Evolutionary conservation across 805 yeast species (phyloP), one percentile per base, ranked within the genome.

Genomic region (Diddensiella transvaalensis): DNA sequence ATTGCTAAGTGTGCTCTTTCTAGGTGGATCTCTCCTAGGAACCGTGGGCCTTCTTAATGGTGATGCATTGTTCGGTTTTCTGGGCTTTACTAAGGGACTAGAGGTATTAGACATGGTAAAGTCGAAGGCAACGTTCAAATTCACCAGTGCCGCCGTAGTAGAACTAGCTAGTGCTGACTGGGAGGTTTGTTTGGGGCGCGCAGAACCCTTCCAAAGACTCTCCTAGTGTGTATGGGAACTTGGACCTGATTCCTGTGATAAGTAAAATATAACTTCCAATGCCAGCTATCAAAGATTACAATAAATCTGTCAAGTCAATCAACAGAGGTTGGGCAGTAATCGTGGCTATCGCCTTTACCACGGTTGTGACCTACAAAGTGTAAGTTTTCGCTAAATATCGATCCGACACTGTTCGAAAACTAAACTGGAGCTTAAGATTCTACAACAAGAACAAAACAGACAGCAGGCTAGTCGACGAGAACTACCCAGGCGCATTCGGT

Each of bases 251-350:
- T n/a, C n/a, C n/a, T n/a, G n/a, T n/a, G n/a, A n/a, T n/a, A n/a
- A n/a, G n/a, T n/a, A n/a, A n/a, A n/a, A n/a, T n/a, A n/a, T n/a
- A n/a, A n/a, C n/a, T n/a, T n/a, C n/a, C n/a, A n/a, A n/a, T n/a
- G n/a, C n/a, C n/a, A n/a, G n/a, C n/a, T n/a, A n/a, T n/a, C n/a
- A n/a, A n/a, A n/a, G n/a, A n/a, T n/a, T n/a, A n/a, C n/a, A 44
- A 37, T 19, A 40, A 11, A 24, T 46, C 40, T n/a, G 32, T 49
- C 36, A 24, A 42, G 50, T 39, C 44, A n/a, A 60, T 64, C 49
- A 64, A 64, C 56, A 50, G 54, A 21, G 65, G 66, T 8, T 63
- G 68, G 66, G 58, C 60, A 13, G 46, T 57, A 4, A 61, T 64
- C 40, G 53, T 66, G 3, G 37, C 55, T 3, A 48, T 51, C 2